Evolutionary conservation across 306 rosid genomes (phyloP).

Genomic region (Prunus mongolica): DNA sequence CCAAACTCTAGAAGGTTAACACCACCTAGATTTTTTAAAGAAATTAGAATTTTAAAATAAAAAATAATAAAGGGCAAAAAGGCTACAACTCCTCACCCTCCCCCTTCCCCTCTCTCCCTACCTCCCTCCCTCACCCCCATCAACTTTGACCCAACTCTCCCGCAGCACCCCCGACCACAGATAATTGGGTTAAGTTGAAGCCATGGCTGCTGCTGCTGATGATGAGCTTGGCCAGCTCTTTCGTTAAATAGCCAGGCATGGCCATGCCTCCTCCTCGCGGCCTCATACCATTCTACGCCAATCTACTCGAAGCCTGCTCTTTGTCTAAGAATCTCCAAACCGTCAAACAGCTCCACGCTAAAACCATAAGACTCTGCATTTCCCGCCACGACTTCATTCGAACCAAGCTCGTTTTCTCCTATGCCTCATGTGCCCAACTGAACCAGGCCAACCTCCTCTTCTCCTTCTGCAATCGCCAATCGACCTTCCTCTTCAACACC

Average conservation of each 20-base stretch:
- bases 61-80: fast-evolving
- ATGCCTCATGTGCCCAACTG: slow-evolving; percentile 56
- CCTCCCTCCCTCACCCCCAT: no score
- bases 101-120: no score
- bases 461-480: slow-evolving; percentile 50
- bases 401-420: slow-evolving; percentile 48
- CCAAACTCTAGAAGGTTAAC: no score
- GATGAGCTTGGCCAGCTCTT: no score
- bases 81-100: no score
- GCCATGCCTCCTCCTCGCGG: slow-evolving; percentile 17
- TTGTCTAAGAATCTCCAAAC: slow-evolving; percentile 37
- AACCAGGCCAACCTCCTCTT: slow-evolving; percentile 48
- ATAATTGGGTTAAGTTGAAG: no score
- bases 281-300: slow-evolving; percentile 35
- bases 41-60: no score
- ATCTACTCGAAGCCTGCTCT: slow-evolving; percentile 38
- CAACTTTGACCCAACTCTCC: no score
- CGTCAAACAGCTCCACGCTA: slow-evolving; percentile 50
- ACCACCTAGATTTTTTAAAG: no score
- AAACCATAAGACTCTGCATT: slow-evolving; percentile 32
- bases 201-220: no score
- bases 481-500: slow-evolving; percentile 64
- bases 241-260: neutral
- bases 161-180: no score
- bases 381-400: slow-evolving; percentile 51